Evolutionary conservation across 805 yeast genomes (phyloP).

Genomic region (Tetrapisispora arboricola): DNA sequence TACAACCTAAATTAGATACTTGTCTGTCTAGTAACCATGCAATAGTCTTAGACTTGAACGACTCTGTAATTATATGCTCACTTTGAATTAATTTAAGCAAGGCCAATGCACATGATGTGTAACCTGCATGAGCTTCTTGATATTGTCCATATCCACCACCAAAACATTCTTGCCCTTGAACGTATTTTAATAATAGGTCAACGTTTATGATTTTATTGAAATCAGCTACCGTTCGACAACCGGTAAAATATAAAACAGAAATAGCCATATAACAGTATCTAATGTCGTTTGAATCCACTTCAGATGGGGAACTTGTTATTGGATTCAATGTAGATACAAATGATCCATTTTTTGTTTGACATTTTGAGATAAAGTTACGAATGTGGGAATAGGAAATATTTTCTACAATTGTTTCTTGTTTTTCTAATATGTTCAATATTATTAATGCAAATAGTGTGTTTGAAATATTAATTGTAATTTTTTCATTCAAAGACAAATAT

Average conservation of each 20-base stretch:
- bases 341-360: slow-evolving; percentile 53
- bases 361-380: slow-evolving; percentile 43
- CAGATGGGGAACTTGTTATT: slow-evolving; percentile 23
- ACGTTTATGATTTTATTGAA: slow-evolving; percentile 35
- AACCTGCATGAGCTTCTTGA: slow-evolving; percentile 76
- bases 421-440: slow-evolving; percentile 42
- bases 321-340: slow-evolving; percentile 39
- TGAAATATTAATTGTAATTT: slow-evolving; percentile 45
- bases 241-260: slow-evolving; percentile 45
- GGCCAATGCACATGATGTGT: slow-evolving; percentile 75
- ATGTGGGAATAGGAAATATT: slow-evolving; percentile 35
- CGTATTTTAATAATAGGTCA: slow-evolving; percentile 30
- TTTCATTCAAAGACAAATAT: slow-evolving; percentile 8
- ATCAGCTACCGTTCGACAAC: slow-evolving; percentile 16
- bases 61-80: slow-evolving; percentile 12
- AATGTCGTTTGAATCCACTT: slow-evolving; percentile 54
- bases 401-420: slow-evolving; percentile 30
- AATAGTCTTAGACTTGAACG: slow-evolving; percentile 33
- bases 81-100: slow-evolving; percentile 37
- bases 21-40: slow-evolving; percentile 62
- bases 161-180: slow-evolving; percentile 30
- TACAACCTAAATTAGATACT: slow-evolving; percentile 19
- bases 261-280: slow-evolving; percentile 68
- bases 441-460: slow-evolving; percentile 67
- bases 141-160: slow-evolving; percentile 66